These are phyloP conservation scores for Kwoniella pini DNA, from an alignment of 768 basidiomycete species.

Conservation along the genomic window DNA sequence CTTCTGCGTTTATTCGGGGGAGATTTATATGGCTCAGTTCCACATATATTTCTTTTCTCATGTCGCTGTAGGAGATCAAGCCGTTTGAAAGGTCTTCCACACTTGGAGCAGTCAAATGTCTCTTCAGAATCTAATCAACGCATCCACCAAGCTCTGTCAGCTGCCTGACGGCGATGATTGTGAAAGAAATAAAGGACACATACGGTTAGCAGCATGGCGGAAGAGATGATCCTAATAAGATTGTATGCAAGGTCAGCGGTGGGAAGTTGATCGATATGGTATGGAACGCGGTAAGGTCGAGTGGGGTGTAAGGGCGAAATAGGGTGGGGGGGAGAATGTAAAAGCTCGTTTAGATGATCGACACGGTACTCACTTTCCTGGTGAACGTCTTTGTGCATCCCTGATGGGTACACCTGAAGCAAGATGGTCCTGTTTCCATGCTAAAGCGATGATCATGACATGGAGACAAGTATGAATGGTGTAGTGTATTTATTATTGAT, in stretches of 20 bases:
- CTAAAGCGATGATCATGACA: no score
- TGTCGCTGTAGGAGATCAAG: constrained; percentile 42
- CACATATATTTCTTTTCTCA: constrained; percentile 38
- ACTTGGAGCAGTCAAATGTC: constrained; percentile 27
- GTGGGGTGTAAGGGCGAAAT: not conserved
- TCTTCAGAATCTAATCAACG: constrained; percentile 20
- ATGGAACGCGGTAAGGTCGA: not conserved
- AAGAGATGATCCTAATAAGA: constrained; percentile 37
- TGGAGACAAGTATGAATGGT: no score
- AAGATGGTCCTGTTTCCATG: not conserved
- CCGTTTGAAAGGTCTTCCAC: constrained; percentile 38
- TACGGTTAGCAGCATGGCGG: constrained; percentile 45
- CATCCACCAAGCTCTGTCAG: not conserved
- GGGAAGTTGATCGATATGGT: not conserved
- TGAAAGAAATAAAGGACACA: constrained; percentile 2
- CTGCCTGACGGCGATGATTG: not conserved
- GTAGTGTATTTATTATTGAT: no score
- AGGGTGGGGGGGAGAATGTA: not conserved
- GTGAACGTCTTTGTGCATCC: constrained; percentile 42
- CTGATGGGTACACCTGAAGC: constrained; percentile 26
- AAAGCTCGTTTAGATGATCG: not conserved
- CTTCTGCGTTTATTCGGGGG: constrained; percentile 11
- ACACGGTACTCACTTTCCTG: constrained; percentile 34
- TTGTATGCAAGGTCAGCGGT: not conserved
- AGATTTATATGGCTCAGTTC: constrained; percentile 3